Percentiles rank a stretch among this genome's conserved stretches.
These are phyloP conservation scores for Letharia columbiana DNA, from an alignment of 495 filamentous ascomycete genomes.

Conservation along the genomic window DNA sequence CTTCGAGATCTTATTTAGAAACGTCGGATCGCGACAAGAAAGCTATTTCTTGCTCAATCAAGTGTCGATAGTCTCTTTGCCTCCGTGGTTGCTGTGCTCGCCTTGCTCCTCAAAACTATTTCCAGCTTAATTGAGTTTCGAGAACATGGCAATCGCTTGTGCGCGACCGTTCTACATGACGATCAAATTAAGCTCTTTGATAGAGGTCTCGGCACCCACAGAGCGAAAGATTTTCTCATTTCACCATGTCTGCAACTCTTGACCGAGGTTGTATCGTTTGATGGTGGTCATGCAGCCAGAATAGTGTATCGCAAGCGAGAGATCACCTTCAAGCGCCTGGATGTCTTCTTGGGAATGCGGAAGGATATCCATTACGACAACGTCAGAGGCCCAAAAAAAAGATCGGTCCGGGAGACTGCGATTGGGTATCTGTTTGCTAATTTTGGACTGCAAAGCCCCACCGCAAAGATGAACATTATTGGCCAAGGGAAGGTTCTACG, in stretches of 20 bases:
- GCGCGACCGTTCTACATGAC: conserved; percentile 63
- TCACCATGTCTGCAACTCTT: conserved; percentile 74
- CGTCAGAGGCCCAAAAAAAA: conserved; percentile 45
- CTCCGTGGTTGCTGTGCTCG: conserved; percentile 63
- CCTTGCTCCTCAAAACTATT: conserved; percentile 64
- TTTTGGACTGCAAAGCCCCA: conserved; percentile 58
- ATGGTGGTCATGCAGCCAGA: conserved; percentile 67
- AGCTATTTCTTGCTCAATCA: too few species aligned
- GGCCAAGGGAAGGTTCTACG: conserved; percentile 61
- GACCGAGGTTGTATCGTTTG: conserved; percentile 67
- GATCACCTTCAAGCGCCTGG: conserved; percentile 65
- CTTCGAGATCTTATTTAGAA: too few species aligned
- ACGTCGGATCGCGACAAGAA: too few species aligned
- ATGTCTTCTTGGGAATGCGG: conserved; percentile 40
- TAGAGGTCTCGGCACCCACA: conserved; percentile 60
- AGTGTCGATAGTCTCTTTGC: conserved; percentile 70
- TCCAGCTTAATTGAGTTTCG: conserved; percentile 62
- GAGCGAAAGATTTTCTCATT: conserved; percentile 73
- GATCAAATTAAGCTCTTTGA: conserved; percentile 64
- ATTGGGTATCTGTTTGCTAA: conserved; percentile 65
- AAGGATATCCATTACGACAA: conserved; percentile 44
- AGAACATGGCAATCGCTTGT: conserved; percentile 59
- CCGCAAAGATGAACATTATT: conserved; percentile 66
- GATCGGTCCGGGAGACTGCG: conserved; percentile 68
- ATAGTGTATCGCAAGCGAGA: conserved; percentile 60